A percentile compares a stretch with the other conserved stretches of the same genome.
phyloP scores from a whole-genome alignment of 805 yeast species.

The Wickerhamiella shivajii region DNA sequence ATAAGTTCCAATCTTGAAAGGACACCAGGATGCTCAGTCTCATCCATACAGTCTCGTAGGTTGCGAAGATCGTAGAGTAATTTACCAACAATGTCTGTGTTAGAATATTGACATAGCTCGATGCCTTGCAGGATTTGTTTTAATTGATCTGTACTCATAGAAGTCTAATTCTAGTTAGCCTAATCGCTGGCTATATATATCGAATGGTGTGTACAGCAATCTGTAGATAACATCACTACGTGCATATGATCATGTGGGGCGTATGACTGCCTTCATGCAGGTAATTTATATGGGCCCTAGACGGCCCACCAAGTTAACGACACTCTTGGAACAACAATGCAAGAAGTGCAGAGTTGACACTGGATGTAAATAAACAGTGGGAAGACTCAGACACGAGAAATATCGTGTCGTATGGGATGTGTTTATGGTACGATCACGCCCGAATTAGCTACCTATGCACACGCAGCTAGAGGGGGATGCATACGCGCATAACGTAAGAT shows the following conservation, averaged over 20 bases:
- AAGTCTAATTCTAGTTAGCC: conserved; percentile 2
- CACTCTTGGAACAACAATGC: too few species aligned
- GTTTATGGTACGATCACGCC: too few species aligned
- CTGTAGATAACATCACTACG: too few species aligned
- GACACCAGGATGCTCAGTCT: background rate
- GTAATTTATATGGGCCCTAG: background rate
- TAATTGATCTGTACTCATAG: background rate
- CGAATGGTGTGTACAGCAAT: background rate
- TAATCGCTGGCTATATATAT: conserved; percentile 1
- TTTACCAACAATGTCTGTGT: conserved; percentile 4
- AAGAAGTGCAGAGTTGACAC: too few species aligned
- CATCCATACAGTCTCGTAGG: background rate
- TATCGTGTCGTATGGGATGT: too few species aligned
- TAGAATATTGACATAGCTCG: conserved; percentile 4
- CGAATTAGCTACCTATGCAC: too few species aligned
- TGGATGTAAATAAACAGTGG: background rate
- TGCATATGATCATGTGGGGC: background rate
- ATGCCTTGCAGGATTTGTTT: conserved; percentile 1
- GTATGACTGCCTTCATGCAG: background rate
- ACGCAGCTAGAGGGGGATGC: background rate
- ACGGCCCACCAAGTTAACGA: conserved; percentile 7
- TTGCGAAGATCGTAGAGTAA: conserved; percentile 1
- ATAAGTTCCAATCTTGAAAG: background rate
- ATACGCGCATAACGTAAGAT: background rate
- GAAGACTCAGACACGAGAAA: background rate